Evolutionary conservation across 2,329 filamentous ascomycete species (phyloP).

Genomic region (Rhinocladiella similis): DNA sequence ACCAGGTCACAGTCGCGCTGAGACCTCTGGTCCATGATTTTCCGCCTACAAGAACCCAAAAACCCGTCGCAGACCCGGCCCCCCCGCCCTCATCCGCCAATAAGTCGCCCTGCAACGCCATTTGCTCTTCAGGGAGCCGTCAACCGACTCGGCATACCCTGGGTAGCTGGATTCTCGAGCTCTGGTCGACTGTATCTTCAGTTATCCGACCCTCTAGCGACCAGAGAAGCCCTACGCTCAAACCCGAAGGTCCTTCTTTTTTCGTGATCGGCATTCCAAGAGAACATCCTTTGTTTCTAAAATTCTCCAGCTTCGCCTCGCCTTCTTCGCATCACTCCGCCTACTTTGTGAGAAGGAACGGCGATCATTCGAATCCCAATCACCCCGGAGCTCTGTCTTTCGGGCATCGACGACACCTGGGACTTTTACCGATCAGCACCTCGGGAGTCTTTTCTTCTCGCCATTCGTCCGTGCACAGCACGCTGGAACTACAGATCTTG

Average conservation of each 20-base stretch:
- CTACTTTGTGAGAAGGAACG: neutral
- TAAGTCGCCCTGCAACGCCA: neutral
- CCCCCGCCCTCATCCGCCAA: neutral
- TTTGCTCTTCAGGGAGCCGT: neutral
- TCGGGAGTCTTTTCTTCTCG: neutral
- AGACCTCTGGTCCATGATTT: neutral
- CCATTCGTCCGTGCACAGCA: neutral
- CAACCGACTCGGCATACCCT: neutral
- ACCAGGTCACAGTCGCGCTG: neutral
- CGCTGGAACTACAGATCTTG: neutral
- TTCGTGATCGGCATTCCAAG: neutral
- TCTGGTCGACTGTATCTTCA: neutral
- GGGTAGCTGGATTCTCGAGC: no score
- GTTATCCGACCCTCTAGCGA: no score
- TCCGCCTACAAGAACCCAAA: neutral
- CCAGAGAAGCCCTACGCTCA: no score
- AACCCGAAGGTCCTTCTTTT: neutral
- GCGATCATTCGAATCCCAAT: neutral
- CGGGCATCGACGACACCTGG: neutral
- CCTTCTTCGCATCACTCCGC: constrained; percentile 2
- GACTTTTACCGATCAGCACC: neutral
- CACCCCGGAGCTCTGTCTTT: neutral
- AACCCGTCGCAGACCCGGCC: neutral
- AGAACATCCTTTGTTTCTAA: constrained; percentile 1
- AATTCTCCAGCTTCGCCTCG: neutral